These are phyloP conservation scores for Saccharomycopsis synnaedendra DNA, from an alignment of 805 yeast species.

Conservation along the genomic window DNA sequence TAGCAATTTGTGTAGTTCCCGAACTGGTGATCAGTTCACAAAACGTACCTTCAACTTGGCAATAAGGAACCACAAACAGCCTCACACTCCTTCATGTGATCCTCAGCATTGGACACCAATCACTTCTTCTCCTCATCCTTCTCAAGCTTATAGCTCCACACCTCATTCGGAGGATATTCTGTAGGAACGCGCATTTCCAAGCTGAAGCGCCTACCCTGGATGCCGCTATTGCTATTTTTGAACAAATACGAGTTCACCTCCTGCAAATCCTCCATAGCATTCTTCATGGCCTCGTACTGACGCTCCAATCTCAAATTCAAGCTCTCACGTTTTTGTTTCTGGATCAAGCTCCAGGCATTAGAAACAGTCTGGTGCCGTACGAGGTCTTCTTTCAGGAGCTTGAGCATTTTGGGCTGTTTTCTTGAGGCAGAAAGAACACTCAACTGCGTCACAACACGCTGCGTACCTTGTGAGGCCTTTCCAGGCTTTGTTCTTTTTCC, in stretches of 20 bases:
- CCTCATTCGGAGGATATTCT: conserved; percentile 70
- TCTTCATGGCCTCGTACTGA: conserved; percentile 56
- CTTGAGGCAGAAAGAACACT: conserved; percentile 79
- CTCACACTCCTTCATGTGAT: no score
- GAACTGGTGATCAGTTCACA: no score
- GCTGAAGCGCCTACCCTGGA: conserved; percentile 57
- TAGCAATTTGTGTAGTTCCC: no score
- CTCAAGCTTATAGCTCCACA: conserved; percentile 57
- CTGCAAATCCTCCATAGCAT: conserved; percentile 61
- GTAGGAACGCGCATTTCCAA: conserved; percentile 82
- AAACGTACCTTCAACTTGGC: no score
- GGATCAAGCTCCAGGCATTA: conserved; percentile 67
- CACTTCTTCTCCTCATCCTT: background rate
- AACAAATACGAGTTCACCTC: conserved; percentile 41
- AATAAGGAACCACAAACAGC: no score
- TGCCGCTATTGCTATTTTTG: conserved; percentile 47
- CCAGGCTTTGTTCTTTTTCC: conserved; percentile 37
- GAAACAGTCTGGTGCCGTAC: conserved; percentile 75
- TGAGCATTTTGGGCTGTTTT: conserved; percentile 77
- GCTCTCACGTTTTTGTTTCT: conserved; percentile 37
- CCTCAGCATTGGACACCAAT: no score
- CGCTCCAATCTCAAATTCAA: conserved; percentile 32
- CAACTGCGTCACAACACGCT: conserved; percentile 40
- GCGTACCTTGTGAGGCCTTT: conserved; percentile 31
- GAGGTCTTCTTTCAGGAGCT: conserved; percentile 67